phyloP scores from a whole-genome alignment of 768 basidiomycete species.

The Xanthoconium stramineum region DNA sequence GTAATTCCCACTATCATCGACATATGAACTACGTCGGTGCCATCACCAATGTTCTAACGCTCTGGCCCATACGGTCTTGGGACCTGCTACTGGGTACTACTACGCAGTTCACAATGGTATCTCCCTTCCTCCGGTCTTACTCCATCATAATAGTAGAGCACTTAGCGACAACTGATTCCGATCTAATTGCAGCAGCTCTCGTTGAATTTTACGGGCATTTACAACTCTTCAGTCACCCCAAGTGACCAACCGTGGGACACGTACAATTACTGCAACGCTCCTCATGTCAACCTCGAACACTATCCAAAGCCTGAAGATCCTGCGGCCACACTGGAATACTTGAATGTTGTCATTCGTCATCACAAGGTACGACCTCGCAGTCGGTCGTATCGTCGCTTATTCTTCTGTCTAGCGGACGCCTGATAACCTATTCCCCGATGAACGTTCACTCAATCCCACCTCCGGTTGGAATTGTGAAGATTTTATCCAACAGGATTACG shows the following conservation, averaged over 20 bases:
- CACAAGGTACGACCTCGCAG: constrained; percentile 38
- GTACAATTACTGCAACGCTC: constrained; percentile 54
- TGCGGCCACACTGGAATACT: constrained; percentile 36
- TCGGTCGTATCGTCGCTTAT: background rate
- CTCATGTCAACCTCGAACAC: constrained; percentile 41
- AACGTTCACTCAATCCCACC: constrained; percentile 37
- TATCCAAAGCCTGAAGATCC: constrained; percentile 32
- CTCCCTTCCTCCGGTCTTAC: background rate
- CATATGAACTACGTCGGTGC: too few relatives aligned
- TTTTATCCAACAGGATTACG: constrained; percentile 39
- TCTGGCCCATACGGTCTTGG: background rate
- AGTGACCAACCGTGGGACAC: constrained; percentile 43
- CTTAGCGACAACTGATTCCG: background rate
- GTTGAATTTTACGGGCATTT: constrained; percentile 33
- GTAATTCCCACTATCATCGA: too few relatives aligned
- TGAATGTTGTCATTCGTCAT: constrained; percentile 44
- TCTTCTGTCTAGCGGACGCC: constrained; percentile 39
- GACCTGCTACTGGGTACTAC: background rate
- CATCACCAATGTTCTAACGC: too few relatives aligned
- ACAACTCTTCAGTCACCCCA: constrained; percentile 45
- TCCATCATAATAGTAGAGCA: background rate
- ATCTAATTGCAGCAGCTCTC: constrained; percentile 6
- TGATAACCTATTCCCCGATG: constrained; percentile 46
- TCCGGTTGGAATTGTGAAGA: constrained; percentile 41
- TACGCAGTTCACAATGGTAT: constrained; percentile 10